These are phyloP conservation scores for Cymodocea nodosa DNA, from an alignment of 116 monocot genomes.

Conservation along the genomic window DNA sequence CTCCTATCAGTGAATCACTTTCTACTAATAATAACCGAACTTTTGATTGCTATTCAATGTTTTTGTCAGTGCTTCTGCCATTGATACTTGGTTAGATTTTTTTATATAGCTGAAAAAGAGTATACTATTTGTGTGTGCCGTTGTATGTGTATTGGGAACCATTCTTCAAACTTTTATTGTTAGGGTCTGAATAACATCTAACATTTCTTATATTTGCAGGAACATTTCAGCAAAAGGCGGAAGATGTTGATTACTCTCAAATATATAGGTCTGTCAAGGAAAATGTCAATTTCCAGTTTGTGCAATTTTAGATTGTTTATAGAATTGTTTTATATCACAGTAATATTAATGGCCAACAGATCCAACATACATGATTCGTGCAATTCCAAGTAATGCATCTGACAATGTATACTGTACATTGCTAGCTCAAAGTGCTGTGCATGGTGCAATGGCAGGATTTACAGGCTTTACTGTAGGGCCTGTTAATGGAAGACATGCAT, in stretches of 20 bases:
- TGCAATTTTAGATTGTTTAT: neutral
- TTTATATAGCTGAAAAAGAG: no score
- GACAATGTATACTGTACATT: conserved; percentile 68
- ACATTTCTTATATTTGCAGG: conserved; percentile 9
- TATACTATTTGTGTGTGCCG: neutral
- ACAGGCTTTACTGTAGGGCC: conserved; percentile 56
- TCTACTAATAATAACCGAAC: no score
- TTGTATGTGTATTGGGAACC: neutral
- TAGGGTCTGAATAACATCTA: neutral
- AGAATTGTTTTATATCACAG: neutral
- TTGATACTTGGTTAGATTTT: no score
- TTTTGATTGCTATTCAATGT: no score
- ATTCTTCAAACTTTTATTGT: no score
- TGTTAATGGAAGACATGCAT: conserved; percentile 57
- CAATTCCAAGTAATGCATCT: conserved; percentile 52
- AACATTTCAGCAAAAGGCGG: conserved; percentile 20
- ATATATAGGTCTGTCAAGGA: conserved; percentile 24
- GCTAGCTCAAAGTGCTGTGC: conserved; percentile 57
- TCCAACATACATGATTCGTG: conserved; percentile 66
- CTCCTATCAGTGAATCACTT: no score
- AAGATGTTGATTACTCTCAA: conserved; percentile 34
- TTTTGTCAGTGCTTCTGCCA: no score
- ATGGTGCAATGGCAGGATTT: conserved; percentile 70
- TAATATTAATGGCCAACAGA: conserved; percentile 9
- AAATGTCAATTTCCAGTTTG: neutral